Base-by-base conservation (phyloP, 106 monocot genomes). In the Vanilla planifolia region DNA sequence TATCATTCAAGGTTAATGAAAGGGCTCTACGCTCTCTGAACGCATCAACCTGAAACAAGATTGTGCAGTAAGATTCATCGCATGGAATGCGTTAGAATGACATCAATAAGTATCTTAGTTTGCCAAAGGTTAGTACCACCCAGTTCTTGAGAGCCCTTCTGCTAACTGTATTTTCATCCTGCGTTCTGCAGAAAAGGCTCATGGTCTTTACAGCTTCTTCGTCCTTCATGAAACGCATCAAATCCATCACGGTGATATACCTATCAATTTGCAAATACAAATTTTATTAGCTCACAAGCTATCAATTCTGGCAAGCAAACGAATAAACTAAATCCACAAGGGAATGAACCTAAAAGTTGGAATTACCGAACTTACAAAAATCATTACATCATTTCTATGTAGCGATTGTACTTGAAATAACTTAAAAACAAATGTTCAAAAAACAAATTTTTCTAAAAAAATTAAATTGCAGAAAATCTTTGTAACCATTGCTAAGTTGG, bases 11-110 rank as follows among this genome's bases (percentile, higher is more conserved):
- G 4, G 94, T 83, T 51, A 86, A 76, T 11, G 94, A 60, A 39
- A 94, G 89, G 39, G 89, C 83, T 55, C 78, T 85, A 10, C 94
- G 74, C 41, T 89, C 89, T 73, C 75, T 75, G 61, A 83, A 94
- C n/a, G 80, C 83, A 73, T 83, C 86, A 40, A 93, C 77, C 93
- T 93, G 76, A 48, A 72, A 8, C 11, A 56, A 61, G 19, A 56
- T 10, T 27, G 34, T 46, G 6, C 22, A 32, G 34, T 19, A 56
- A 40, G 9, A 45, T 23, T 28, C 36, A 19, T 29, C 19, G n/a
- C 24, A 41, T 26, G 25, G 0, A 67, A 67, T 32, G 28, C 43
- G 43, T 19, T 34, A 43, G 30, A 28, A 55, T 53, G 51, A 67
- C 20, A 50, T 6, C 2, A 50, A 29, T 20, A 26, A 60, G 16